Evolutionary conservation across 1,139 yeast genomes (phyloP), one percentile per base, ranked within the genome.

Genomic region (Lodderomyces metapsilosis): DNA sequence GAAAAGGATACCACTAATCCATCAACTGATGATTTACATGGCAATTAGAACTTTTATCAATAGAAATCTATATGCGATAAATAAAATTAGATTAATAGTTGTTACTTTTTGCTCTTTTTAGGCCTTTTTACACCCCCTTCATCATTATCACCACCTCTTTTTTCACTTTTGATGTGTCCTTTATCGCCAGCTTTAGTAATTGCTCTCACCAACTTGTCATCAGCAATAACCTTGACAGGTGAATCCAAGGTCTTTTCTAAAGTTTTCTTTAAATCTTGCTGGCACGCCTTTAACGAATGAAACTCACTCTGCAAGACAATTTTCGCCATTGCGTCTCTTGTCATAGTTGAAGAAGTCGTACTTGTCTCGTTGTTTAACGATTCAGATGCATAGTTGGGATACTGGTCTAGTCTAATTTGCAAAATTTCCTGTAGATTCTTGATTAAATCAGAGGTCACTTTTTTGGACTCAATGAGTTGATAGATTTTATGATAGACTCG

Each of bases 291-390:
- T 23, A 84, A 58, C 2, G 85, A 73, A 21, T 61, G 57, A 38
- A 68, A 69, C 56, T 85, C 94, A 1, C 74, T 74, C 40, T 65
- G 65, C 31, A 83, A 58, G 0, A 83, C 84, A 32, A 76, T 62
- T 21, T 66, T 58, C 1, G 88, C 82, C 77, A 82, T 68, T 30
- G 56, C 41, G 24, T 44, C 64, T 57, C 62, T 52, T 16, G 44
- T 40, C 28, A 41, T 35, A 10, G 22, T 5, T 8, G 50, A 43
- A 4, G 42, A n/a, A n/a, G n/a, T n/a, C n/a, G n/a, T n/a, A n/a
- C n/a, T 30, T 3, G 17, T 17, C 22, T 33, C 37, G 11, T 4
- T 43, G 46, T 5, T 36, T 43, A 53, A 47, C 16, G 57, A 52
- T 53, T 62, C 52, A 46, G 65, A 27, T 43, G 67, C 52, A 45